A percentile compares a stretch with the other conserved stretches of the same genome.
phyloP scores from a whole-genome alignment of 2,329 filamentous ascomycete genomes.

The Fusarium tuaranense region DNA sequence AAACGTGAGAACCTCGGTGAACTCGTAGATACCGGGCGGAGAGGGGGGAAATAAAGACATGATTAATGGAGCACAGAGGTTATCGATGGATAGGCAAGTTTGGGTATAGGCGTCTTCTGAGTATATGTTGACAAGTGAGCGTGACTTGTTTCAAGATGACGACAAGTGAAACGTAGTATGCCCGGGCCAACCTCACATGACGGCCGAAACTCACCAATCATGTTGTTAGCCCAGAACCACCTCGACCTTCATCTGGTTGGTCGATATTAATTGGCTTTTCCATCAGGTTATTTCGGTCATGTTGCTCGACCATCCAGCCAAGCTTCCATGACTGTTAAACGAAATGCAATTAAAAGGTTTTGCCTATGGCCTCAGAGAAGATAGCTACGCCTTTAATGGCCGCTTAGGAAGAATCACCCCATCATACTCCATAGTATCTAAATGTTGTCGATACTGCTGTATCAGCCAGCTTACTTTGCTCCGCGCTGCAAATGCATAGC shows the following conservation, averaged over 20 bases:
- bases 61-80: background rate
- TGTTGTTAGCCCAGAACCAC: background rate
- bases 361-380: no score
- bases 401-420: background rate
- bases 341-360: no score
- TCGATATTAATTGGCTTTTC: background rate
- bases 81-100: background rate
- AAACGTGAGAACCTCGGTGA: constrained; percentile 9
- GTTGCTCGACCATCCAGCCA: no score
- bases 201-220: background rate
- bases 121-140: background rate
- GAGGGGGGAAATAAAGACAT: constrained; percentile 1
- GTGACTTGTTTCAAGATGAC: background rate
- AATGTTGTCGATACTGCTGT: background rate
- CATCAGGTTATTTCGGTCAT: background rate
- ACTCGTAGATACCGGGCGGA: constrained; percentile 10
- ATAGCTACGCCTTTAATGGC: constrained; percentile 47
- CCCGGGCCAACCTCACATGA: background rate
- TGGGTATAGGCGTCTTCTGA: background rate
- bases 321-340: no score
- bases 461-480: background rate
- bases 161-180: background rate
- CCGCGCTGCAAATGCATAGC: background rate
- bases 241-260: background rate
- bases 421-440: background rate